Conservation (phyloP, 352 stramenopile genomes). For the Aphanomyces invadans region DNA sequence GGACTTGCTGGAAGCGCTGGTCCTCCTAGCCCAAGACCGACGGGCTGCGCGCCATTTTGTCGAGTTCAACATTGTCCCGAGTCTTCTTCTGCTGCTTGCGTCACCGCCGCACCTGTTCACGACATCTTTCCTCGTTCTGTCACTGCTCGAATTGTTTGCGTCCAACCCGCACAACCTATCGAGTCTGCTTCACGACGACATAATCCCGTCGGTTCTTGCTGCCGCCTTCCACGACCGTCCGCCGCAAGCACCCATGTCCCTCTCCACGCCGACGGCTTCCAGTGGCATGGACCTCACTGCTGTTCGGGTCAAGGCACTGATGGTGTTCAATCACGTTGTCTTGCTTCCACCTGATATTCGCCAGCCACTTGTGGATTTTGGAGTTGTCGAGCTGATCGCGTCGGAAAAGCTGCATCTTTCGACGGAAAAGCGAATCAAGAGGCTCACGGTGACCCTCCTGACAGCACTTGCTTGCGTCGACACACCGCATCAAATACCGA, state of each 20-base stretch:
- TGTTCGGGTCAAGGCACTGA: conserved; percentile 1
- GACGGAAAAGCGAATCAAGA: neutral
- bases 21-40: conserved; percentile 45
- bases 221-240: neutral
- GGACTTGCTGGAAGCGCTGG: conserved; percentile 56
- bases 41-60: conserved; percentile 53
- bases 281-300: too few species aligned
- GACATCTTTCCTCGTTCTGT: conserved; percentile 42
- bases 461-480: neutral
- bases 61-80: conserved; percentile 44
- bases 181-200: conserved; percentile 14
- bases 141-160: conserved; percentile 48
- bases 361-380: conserved; percentile 3
- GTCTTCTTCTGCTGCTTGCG: conserved; percentile 43
- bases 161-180: neutral
- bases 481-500: neutral
- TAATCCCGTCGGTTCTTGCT: conserved; percentile 4
- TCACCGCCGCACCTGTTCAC: conserved; percentile 32
- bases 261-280: neutral
- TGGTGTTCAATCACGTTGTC: neutral
- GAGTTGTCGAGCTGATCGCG: conserved; percentile 11
- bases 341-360: neutral
- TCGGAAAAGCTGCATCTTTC: conserved; percentile 2
- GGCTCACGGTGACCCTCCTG: conserved; percentile 8
- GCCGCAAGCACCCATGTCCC: neutral